phyloP scores from a whole-genome alignment of 768 basidiomycete species.

The Tylopilus vinaceipallidus region DNA sequence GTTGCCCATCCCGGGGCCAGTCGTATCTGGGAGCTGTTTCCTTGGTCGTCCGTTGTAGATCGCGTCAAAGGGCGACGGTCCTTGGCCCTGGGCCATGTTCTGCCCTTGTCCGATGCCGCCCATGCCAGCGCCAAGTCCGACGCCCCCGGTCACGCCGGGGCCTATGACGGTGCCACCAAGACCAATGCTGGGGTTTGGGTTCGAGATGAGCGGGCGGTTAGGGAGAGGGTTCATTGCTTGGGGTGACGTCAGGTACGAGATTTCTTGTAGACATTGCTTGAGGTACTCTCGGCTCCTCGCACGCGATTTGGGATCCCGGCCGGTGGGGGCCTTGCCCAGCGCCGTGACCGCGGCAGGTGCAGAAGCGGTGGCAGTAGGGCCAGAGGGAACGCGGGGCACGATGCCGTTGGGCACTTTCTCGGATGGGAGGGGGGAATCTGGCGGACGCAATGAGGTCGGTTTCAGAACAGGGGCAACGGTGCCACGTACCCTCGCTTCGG shows the following conservation, averaged over 20 bases:
- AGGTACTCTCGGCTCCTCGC: constrained; percentile 94
- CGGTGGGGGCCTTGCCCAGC: constrained; percentile 69
- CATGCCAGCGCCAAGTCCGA: constrained; percentile 12
- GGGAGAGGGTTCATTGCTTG: constrained; percentile 97
- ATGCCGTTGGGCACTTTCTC: constrained; percentile 69
- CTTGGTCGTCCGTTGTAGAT: constrained; percentile 80
- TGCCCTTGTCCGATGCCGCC: constrained; percentile 17
- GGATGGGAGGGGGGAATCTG: constrained; percentile 72
- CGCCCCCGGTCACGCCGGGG: constrained; percentile 12
- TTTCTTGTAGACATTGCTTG: constrained; percentile 99
- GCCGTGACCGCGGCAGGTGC: constrained; percentile 42
- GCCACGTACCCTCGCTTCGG: constrained; percentile 69
- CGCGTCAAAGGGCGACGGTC: constrained; percentile 59
- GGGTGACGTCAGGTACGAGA: constrained; percentile 94
- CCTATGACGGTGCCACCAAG: constrained; percentile 20
- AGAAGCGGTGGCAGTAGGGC: constrained; percentile 30
- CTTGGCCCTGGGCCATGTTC: constrained; percentile 21
- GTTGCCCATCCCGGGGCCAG: constrained; percentile 36
- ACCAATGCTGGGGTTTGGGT: constrained; percentile 37
- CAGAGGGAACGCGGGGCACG: constrained; percentile 53
- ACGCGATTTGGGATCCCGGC: constrained; percentile 92
- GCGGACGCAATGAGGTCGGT: constrained; percentile 17
- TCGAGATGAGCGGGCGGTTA: constrained; percentile 70
- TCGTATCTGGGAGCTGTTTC: constrained; percentile 73
- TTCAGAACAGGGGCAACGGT: constrained; percentile 2